A percentile compares a stretch with the other conserved stretches of the same genome.
Evolutionary conservation across 345 rosid genomes (phyloP).

Genomic region (Fremontodendron californicum): DNA sequence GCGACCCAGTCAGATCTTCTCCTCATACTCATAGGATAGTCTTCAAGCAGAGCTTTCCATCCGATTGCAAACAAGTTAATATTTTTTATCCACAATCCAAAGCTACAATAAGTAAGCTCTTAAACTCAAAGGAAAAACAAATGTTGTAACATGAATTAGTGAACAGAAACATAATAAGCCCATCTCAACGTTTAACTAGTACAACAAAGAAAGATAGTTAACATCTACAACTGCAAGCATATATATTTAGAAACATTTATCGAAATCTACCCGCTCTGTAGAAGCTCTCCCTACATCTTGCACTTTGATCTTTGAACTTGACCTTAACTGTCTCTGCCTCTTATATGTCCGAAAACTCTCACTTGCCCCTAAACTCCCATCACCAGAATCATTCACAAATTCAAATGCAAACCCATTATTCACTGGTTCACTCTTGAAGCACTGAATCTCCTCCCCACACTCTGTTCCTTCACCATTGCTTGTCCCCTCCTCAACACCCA

Average conservation of each 20-base stretch:
- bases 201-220: neutral
- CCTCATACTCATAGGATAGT: neutral
- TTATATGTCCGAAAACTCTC: constrained; percentile 58
- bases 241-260: neutral
- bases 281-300: constrained; percentile 33
- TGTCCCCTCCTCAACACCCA: constrained; percentile 47
- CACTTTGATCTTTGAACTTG: constrained; percentile 35
- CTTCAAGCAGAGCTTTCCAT: neutral
- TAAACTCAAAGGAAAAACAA: neutral
- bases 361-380: constrained; percentile 37
- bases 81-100: neutral
- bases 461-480: constrained; percentile 35
- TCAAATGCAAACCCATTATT: constrained; percentile 35
- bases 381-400: constrained; percentile 32
- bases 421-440: constrained; percentile 32
- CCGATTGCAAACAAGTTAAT: neutral
- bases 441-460: constrained; percentile 20
- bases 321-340: constrained; percentile 52
- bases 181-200: neutral
- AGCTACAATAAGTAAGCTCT: neutral
- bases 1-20: neutral
- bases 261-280: constrained; percentile 43
- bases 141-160: neutral
- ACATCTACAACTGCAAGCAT: neutral
- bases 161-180: neutral